Evolutionary conservation across 148 eudicot species (phyloP).

Genomic region (Chenopodium quinoa): DNA sequence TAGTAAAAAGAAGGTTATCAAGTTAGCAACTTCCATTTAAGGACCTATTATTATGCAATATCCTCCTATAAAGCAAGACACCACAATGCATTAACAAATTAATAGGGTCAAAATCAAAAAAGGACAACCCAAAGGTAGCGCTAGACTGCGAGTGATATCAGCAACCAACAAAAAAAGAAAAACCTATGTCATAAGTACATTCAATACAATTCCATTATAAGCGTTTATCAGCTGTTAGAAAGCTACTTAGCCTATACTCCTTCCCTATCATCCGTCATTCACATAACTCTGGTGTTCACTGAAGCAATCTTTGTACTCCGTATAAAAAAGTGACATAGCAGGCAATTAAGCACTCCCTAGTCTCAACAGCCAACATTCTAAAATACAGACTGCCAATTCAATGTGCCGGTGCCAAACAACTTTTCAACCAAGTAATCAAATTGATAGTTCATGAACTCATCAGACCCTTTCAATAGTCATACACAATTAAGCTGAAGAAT

Average conservation of each 20-base stretch:
- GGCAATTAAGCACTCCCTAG: no score
- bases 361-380: background rate
- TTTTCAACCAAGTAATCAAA: background rate
- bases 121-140: background rate
- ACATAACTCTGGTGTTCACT: background rate
- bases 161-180: background rate
- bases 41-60: background rate
- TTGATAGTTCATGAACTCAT: background rate
- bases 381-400: background rate
- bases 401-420: background rate
- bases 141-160: background rate
- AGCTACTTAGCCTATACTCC: background rate
- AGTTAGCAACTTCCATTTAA: background rate
- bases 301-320: no score
- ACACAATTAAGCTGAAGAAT: background rate
- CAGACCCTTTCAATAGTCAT: background rate
- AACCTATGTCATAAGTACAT: background rate
- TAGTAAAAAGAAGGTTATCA: background rate
- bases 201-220: background rate
- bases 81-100: background rate
- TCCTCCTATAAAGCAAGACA: background rate
- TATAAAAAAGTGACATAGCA: no score
- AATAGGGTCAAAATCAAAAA: background rate
- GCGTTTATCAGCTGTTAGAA: background rate
- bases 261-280: background rate